Conservation (phyloP, 2,329 filamentous ascomycete species). For the Mollisiaceae sp. region DNA sequence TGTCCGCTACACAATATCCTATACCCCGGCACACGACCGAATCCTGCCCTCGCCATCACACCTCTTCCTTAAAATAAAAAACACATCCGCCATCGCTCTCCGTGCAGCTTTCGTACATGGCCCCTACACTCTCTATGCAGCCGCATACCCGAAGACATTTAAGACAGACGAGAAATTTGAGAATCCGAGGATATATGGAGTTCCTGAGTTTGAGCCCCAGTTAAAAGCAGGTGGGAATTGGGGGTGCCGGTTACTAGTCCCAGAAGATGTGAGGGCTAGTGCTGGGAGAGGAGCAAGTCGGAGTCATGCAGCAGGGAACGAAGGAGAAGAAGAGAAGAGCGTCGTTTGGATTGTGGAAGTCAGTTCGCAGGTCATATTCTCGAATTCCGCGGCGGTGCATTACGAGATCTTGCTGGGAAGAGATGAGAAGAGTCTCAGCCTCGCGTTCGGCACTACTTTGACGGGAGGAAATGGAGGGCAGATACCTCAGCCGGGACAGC, state of each 20-base stretch:
- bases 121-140: slow-evolving; percentile 87
- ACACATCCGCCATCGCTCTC: slow-evolving; percentile 86
- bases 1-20: slow-evolving; percentile 89
- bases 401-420: slow-evolving; percentile 87
- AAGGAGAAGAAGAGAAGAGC: slow-evolving; percentile 51
- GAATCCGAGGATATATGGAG: slow-evolving; percentile 71
- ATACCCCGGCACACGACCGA: slow-evolving; percentile 85
- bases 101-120: slow-evolving; percentile 96
- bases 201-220: slow-evolving; percentile 93
- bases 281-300: slow-evolving; percentile 50
- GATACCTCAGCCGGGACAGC: slow-evolving; percentile 62
- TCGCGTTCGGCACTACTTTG: slow-evolving; percentile 52
- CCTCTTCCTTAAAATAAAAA: slow-evolving; percentile 87
- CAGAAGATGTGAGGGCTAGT: slow-evolving; percentile 74
- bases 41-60: slow-evolving; percentile 84
- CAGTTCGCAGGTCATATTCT: slow-evolving; percentile 92
- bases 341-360: slow-evolving; percentile 92
- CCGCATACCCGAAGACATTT: slow-evolving; percentile 83
- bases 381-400: slow-evolving; percentile 81
- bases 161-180: slow-evolving; percentile 81
- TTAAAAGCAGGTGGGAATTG: slow-evolving; percentile 92
- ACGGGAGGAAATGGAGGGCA: slow-evolving; percentile 50
- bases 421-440: slow-evolving; percentile 80
- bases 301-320: slow-evolving; percentile 30
- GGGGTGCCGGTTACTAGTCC: slow-evolving; percentile 79